phyloP scores from a whole-genome alignment of 352 stramenopile species.

The Pythium rishiriense region DNA sequence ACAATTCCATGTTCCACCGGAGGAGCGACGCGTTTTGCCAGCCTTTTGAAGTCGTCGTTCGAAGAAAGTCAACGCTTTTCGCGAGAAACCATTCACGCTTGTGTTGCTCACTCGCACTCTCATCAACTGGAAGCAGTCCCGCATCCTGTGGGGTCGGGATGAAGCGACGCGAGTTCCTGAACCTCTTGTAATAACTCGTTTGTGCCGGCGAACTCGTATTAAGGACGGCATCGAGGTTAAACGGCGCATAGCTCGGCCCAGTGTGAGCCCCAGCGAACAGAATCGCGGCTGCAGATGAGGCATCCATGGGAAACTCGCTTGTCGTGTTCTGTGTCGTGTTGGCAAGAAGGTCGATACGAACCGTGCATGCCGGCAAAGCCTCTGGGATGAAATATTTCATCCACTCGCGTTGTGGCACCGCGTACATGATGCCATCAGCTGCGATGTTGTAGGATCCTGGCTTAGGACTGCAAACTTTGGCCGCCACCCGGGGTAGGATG shows the following conservation, averaged over 20 bases:
- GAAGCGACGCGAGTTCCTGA: too few species aligned
- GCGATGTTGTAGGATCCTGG: too few species aligned
- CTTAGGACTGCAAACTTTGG: too few species aligned
- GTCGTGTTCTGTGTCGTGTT: background rate
- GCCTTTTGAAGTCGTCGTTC: background rate
- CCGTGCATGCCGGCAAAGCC: background rate
- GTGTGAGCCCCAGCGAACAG: background rate
- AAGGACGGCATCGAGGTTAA: too few species aligned
- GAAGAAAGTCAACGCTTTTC: background rate
- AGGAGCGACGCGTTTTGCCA: background rate
- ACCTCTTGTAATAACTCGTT: too few species aligned
- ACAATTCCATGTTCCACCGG: background rate
- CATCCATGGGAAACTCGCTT: background rate
- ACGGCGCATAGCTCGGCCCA: background rate
- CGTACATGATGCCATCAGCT: background rate
- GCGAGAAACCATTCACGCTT: too few species aligned
- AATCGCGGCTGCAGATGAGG: background rate
- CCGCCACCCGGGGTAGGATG: background rate
- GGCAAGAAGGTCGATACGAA: background rate
- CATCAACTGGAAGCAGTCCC: too few species aligned
- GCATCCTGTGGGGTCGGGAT: too few species aligned
- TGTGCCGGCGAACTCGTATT: background rate
- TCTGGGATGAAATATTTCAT: background rate
- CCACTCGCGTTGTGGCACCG: background rate
- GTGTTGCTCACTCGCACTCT: too few species aligned